A percentile compares a stretch with the other conserved stretches of the same genome.
phyloP scores from a whole-genome alignment of 345 rosid species.

The Chamaenerion angustifolium region DNA sequence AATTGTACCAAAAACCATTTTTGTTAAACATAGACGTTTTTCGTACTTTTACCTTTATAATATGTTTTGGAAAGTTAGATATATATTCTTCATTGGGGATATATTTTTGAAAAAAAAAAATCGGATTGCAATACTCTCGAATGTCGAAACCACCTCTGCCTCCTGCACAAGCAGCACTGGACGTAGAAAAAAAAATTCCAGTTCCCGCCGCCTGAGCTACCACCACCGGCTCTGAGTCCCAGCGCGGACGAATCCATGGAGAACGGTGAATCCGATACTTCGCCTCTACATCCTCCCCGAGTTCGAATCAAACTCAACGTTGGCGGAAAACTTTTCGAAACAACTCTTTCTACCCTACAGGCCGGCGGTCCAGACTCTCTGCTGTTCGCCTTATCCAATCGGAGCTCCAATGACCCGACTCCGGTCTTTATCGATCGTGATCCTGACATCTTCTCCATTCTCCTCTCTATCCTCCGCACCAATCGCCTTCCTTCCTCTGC shows the following conservation, averaged over 20 bases:
- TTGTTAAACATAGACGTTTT: no score
- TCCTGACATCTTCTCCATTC: conserved; percentile 74
- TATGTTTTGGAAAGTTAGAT: no score
- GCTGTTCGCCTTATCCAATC: conserved; percentile 52
- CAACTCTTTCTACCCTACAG: conserved; percentile 61
- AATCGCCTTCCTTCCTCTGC: conserved; percentile 53
- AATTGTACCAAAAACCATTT: no score
- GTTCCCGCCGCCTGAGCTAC: no score
- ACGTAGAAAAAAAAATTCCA: no score
- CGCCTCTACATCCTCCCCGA: neutral
- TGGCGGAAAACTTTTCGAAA: conserved; percentile 73
- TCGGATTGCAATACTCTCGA: no score
- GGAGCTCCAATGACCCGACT: conserved; percentile 16
- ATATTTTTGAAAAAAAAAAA: no score
- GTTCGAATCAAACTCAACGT: conserved; percentile 74
- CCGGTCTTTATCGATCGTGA: conserved; percentile 89
- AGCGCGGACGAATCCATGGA: neutral
- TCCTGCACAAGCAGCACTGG: no score
- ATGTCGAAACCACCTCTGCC: no score
- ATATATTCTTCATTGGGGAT: no score
- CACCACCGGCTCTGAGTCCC: no score
- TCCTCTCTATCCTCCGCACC: conserved; percentile 73
- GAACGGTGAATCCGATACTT: neutral
- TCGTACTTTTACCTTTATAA: no score
- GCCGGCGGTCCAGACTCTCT: conserved; percentile 76